A percentile compares a stretch with the other conserved stretches of the same genome.
Evolutionary conservation across 345 rosid genomes (phyloP).

Genomic region (Eucalyptus virginea): DNA sequence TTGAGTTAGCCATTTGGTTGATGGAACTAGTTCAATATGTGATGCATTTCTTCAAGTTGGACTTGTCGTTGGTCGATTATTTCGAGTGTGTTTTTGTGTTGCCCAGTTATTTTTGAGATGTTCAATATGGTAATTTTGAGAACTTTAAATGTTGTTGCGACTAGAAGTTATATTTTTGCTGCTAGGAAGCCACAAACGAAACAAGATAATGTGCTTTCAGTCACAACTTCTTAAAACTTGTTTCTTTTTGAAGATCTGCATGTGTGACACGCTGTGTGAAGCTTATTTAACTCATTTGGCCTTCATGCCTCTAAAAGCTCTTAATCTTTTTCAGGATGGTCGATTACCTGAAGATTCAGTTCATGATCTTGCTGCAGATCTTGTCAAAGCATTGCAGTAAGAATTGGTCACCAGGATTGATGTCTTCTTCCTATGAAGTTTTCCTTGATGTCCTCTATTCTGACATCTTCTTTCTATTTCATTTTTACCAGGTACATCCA

Average conservation of each 20-base stretch:
- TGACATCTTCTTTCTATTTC: not conserved
- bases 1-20: not conserved
- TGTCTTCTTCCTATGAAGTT: not conserved
- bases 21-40: not conserved
- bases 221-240: not conserved
- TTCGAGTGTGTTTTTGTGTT: not conserved
- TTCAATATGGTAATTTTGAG: not conserved
- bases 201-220: not conserved
- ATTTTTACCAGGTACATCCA: slow-evolving; percentile 52
- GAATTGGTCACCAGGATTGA: slow-evolving; percentile 1
- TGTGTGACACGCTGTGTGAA: not conserved
- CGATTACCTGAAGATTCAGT: slow-evolving; percentile 89
- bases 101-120: not conserved
- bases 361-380: slow-evolving; percentile 64
- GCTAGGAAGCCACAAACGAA: not conserved
- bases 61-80: not conserved
- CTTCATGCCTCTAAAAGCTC: not conserved
- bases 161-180: not conserved
- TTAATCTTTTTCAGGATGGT: slow-evolving; percentile 49
- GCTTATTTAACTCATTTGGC: not conserved
- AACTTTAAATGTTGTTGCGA: not conserved
- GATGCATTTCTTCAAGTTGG: not conserved
- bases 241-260: not conserved
- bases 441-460: not conserved
- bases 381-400: slow-evolving; percentile 83